Base-by-base conservation (phyloP, 1,284 basidiomycete species). In the Fomitopsis palustris region DNA sequence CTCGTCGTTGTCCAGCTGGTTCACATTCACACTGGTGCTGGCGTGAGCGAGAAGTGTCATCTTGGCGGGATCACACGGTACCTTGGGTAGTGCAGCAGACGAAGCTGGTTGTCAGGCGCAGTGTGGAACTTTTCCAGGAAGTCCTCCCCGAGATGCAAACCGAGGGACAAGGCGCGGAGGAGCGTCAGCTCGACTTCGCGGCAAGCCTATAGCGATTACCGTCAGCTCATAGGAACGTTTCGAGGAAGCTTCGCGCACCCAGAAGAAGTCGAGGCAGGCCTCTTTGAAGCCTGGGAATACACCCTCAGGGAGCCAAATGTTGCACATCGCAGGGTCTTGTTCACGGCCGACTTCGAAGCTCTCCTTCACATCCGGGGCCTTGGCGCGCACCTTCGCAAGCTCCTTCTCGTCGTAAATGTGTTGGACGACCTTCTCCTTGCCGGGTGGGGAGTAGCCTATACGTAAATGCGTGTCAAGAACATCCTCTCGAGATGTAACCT, bases 51-150 rank as follows among this genome's bases (percentile, higher is more conserved):
- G 19, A 4, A 43, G 1, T 21, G 23, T 29, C 39, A 12, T 19
- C 31, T 42, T 16, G 17, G 25, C 3, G 3, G 16, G 17, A 21
- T 29, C 21, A 25, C 5, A 53, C 25, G 42, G 37, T 35, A 79
- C 79, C 77, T 78, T 5, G 83, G 84, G 68, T 86, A 86, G 64
- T 84, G 84, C 37, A 85, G 68, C 54, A 88, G 68, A 29, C 85
- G 75, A 25, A 87, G 72, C 58, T 86, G 84, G 65, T 85, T 86
- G 65, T 86, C 79, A 0, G 75, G 75, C 4, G 69, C 74, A 1
- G 75, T 73, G 60, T 84, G 82, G 39, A 72, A 76, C 19, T 70
- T 55, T 3, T 75, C 57, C 57, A 85, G 81, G 55, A 80, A 81
- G n/a, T 80, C 78, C 56, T 80, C 78, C 0, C 72, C 67, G 1